Evolutionary conservation across 257 asterid genomes (phyloP).

Genomic region (Solanum lignicaule): DNA sequence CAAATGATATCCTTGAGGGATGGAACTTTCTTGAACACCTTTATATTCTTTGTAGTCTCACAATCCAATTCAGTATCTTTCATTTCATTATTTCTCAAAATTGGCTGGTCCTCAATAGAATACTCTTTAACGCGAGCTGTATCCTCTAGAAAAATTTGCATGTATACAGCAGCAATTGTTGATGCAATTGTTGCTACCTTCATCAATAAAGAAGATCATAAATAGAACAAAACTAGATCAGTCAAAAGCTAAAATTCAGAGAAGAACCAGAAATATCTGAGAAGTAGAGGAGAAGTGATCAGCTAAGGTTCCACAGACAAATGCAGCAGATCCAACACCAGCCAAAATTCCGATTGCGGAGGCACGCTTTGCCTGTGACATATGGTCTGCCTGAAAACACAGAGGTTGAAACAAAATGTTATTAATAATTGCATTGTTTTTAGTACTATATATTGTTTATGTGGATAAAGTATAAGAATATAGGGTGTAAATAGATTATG

Average conservation of each 20-base stretch:
- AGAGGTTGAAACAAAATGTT: neutral
- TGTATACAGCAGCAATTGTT: constrained; percentile 32
- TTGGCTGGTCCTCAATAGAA: neutral
- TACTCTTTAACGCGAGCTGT: neutral
- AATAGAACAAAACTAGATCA: neutral
- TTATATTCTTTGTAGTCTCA: neutral
- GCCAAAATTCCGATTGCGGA: constrained; percentile 44
- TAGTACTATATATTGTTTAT: neutral
- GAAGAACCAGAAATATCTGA: constrained; percentile 30
- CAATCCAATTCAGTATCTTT: neutral
- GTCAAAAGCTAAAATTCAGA: neutral
- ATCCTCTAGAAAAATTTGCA: constrained; percentile 40
- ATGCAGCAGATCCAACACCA: constrained; percentile 42
- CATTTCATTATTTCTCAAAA: constrained; percentile 1
- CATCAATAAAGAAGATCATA: neutral
- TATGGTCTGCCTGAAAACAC: constrained; percentile 40
- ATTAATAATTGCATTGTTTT: neutral
- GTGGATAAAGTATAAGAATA: no score
- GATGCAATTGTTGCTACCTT: constrained; percentile 43
- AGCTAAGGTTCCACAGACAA: constrained; percentile 38
- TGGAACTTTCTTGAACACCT: constrained; percentile 18
- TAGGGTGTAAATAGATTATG: neutral
- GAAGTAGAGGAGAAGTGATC: constrained; percentile 42
- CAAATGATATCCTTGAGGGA: constrained; percentile 35
- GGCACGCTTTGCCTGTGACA: constrained; percentile 38